A percentile compares a stretch with the other conserved stretches of the same genome.
These are phyloP conservation scores for Phlebopus sp. DNA, from an alignment of 1,284 basidiomycete species.

Conservation along the genomic window DNA sequence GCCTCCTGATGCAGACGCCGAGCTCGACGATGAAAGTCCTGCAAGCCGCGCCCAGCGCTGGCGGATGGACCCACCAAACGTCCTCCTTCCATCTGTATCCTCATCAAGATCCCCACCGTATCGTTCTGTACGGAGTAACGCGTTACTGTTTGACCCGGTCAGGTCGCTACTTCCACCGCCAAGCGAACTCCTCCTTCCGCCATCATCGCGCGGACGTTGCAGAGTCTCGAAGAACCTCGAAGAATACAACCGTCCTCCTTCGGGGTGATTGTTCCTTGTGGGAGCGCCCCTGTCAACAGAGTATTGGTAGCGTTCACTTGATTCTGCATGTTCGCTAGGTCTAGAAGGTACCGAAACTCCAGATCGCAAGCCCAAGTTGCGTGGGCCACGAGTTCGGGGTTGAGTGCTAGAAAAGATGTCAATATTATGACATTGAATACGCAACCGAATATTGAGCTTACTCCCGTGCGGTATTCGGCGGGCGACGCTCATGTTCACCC, in stretches of 20 bases:
- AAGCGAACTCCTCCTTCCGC: conserved; percentile 15
- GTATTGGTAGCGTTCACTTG: too few relatives aligned
- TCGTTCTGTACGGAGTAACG: too few relatives aligned
- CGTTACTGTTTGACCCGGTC: conserved; percentile 4
- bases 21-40: conserved; percentile 15
- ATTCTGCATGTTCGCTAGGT: too few relatives aligned
- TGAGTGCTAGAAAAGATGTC: too few relatives aligned
- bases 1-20: background rate
- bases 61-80: conserved; percentile 22
- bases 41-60: conserved; percentile 26
- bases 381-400: too few relatives aligned
- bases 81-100: conserved; percentile 16
- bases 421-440: too few relatives aligned
- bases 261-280: conserved; percentile 15
- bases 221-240: conserved; percentile 22
- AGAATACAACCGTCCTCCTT: conserved; percentile 26
- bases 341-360: too few relatives aligned
- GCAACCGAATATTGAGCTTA: too few relatives aligned
- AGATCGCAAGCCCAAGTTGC: too few relatives aligned
- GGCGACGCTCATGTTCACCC: too few relatives aligned
- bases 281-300: background rate
- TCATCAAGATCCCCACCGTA: background rate
- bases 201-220: conserved; percentile 23
- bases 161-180: conserved; percentile 10
- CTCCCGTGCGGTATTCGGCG: too few relatives aligned